These are phyloP conservation scores for Fusarium sp. DNA, from an alignment of 2,329 filamentous ascomycete species.

Conservation along the genomic window DNA sequence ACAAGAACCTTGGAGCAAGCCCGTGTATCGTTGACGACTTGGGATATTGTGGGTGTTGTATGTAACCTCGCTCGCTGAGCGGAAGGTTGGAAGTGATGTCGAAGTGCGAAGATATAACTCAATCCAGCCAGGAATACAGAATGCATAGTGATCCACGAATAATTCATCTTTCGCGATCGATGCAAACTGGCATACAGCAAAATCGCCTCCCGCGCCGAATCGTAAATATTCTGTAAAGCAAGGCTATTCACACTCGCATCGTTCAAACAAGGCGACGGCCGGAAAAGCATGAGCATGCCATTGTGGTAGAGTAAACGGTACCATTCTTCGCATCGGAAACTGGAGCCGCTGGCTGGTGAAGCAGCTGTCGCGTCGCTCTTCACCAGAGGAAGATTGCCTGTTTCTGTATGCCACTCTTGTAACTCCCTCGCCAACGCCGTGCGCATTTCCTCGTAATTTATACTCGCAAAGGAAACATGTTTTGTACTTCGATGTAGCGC, in stretches of 20 bases:
- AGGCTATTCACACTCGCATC: slow-evolving; percentile 42
- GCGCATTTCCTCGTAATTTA: slow-evolving; percentile 31
- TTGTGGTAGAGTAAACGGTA: slow-evolving; percentile 58
- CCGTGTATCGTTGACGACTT: slow-evolving; percentile 56
- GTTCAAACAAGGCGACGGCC: slow-evolving; percentile 52
- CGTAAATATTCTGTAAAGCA: slow-evolving; percentile 53
- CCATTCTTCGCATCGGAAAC: slow-evolving; percentile 56
- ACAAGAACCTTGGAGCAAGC: slow-evolving; percentile 59
- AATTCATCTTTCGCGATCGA: slow-evolving; percentile 59
- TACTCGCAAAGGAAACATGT: slow-evolving; percentile 12
- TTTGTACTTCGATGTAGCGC: slow-evolving; percentile 49
- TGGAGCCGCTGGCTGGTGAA: slow-evolving; percentile 48
- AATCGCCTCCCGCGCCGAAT: slow-evolving; percentile 54
- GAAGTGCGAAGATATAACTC: slow-evolving; percentile 56
- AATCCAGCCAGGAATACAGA: slow-evolving; percentile 60
- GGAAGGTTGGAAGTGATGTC: slow-evolving; percentile 51
- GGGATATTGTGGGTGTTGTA: slow-evolving; percentile 52
- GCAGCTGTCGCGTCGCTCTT: slow-evolving; percentile 37
- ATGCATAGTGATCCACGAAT: slow-evolving; percentile 62
- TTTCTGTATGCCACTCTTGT: slow-evolving; percentile 48
- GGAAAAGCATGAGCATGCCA: slow-evolving; percentile 55
- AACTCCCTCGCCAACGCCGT: slow-evolving; percentile 46
- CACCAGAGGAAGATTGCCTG: slow-evolving; percentile 44
- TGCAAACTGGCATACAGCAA: slow-evolving; percentile 57
- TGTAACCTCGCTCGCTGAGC: slow-evolving; percentile 33